Percentiles rank a stretch among this genome's conserved stretches.
Conservation (phyloP, 2,329 filamentous ascomycete species). For the Gaeumannomyces sp. region DNA sequence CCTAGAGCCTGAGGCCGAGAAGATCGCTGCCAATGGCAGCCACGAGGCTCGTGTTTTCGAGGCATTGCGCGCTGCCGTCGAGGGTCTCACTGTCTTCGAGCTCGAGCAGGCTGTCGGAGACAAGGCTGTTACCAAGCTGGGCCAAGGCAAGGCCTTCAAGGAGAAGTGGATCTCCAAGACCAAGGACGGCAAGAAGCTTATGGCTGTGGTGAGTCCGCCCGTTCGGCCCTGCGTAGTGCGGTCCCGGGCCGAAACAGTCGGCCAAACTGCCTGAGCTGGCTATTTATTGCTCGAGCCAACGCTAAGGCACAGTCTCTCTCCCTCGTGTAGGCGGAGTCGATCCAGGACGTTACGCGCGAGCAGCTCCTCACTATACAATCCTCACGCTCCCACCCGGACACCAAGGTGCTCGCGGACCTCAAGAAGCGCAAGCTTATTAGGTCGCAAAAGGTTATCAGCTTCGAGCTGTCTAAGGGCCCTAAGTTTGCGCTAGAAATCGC, state of each 20-base stretch:
- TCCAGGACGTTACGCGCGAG: constrained; percentile 72
- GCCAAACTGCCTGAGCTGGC: no score
- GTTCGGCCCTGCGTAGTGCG: background rate
- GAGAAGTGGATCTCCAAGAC: constrained; percentile 64
- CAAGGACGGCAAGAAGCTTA: constrained; percentile 46
- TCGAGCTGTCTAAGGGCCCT: constrained; percentile 74
- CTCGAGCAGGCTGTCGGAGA: constrained; percentile 64
- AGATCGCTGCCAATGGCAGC: constrained; percentile 68
- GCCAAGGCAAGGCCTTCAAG: constrained; percentile 92
- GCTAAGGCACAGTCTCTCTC: background rate
- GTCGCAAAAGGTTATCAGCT: constrained; percentile 77
- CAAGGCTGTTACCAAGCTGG: constrained; percentile 67
- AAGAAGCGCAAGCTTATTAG: constrained; percentile 89
- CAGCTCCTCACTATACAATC: constrained; percentile 68
- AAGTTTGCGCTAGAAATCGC: constrained; percentile 86
- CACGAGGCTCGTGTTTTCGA: constrained; percentile 81
- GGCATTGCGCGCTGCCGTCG: constrained; percentile 62
- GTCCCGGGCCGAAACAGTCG: background rate
- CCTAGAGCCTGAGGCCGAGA: constrained; percentile 68
- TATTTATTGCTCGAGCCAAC: background rate
- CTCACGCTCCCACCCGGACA: constrained; percentile 61
- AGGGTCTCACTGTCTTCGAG: constrained; percentile 75
- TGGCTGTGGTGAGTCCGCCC: constrained; percentile 39
- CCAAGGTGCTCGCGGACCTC: constrained; percentile 72
- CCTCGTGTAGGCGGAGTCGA: constrained; percentile 53